A percentile compares a stretch with the other conserved stretches of the same genome.
These are phyloP conservation scores for Fraxinus dipetala DNA, from an alignment of 305 asterid genomes.

Conservation along the genomic window DNA sequence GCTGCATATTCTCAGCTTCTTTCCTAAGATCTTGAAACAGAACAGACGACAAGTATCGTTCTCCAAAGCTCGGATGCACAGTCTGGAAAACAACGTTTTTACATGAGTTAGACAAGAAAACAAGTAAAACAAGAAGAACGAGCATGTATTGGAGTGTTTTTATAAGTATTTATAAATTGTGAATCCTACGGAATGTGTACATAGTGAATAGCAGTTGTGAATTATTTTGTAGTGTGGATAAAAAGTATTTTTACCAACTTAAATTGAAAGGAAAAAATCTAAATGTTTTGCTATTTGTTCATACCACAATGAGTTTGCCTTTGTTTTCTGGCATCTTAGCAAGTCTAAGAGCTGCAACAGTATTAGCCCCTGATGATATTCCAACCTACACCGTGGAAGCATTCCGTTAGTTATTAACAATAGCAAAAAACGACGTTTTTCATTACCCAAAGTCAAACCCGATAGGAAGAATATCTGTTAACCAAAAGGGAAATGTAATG, in stretches of 20 bases:
- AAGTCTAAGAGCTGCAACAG: slow-evolving; percentile 81
- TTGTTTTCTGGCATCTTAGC: slow-evolving; percentile 85
- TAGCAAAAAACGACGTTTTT: not conserved
- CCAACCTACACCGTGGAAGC: slow-evolving; percentile 56
- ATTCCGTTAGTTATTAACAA: not conserved
- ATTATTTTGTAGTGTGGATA: not conserved
- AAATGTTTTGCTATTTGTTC: slow-evolving; percentile 7
- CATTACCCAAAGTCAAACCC: not conserved
- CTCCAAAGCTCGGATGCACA: slow-evolving; percentile 83
- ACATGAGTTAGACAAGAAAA: not conserved
- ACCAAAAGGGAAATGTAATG: not conserved
- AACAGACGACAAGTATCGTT: slow-evolving; percentile 77
- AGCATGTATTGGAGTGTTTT: not conserved
- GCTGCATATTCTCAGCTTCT: slow-evolving; percentile 84
- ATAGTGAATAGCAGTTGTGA: not conserved
- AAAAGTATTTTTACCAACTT: not conserved
- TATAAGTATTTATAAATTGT: not conserved
- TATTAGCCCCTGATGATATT: slow-evolving; percentile 95
- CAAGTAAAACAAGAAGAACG: not conserved
- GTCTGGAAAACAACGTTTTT: slow-evolving; percentile 45
- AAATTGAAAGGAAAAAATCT: not conserved
- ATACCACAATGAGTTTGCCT: slow-evolving; percentile 94
- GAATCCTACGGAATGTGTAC: not conserved
- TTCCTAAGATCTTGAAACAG: slow-evolving; percentile 75
- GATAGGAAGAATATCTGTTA: not conserved